phyloP scores from a whole-genome alignment of 805 yeast species.

The Kazachstania kunashirensis region DNA sequence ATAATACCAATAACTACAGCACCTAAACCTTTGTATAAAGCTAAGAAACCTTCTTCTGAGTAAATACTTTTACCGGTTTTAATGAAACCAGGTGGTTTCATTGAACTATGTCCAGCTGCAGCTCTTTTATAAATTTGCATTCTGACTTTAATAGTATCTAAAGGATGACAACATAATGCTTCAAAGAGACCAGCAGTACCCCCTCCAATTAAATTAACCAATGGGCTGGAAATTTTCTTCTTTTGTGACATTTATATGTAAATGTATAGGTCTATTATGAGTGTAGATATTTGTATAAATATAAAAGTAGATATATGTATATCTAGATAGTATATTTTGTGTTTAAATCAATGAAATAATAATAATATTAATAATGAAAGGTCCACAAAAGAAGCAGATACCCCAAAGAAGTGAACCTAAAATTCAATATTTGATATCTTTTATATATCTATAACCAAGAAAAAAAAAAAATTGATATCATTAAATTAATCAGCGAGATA shows the following conservation, averaged over 20 bases:
- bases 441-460: no score
- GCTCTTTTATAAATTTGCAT: slow-evolving; percentile 81
- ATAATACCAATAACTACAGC: slow-evolving; percentile 96
- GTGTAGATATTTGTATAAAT: no score
- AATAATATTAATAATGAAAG: no score
- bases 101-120: slow-evolving; percentile 34
- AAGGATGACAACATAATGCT: slow-evolving; percentile 97
- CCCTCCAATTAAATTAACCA: slow-evolving; percentile 75
- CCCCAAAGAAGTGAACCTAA: no score
- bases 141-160: slow-evolving; percentile 93
- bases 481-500: no score
- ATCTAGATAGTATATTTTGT: no score
- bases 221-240: slow-evolving; percentile 33
- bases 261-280: no score
- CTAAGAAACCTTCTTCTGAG: slow-evolving; percentile 69
- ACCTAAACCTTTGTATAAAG: slow-evolving; percentile 90
- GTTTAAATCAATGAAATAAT: no score
- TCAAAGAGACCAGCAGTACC: slow-evolving; percentile 96
- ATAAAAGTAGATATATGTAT: no score
- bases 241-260: slow-evolving; percentile 18
- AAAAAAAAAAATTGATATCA: no score
- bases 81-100: slow-evolving; percentile 76
- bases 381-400: no score
- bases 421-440: no score
- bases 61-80: slow-evolving; percentile 73